These are phyloP conservation scores for Dalbergia oliveri DNA, from an alignment of 306 rosid genomes.

Conservation along the genomic window DNA sequence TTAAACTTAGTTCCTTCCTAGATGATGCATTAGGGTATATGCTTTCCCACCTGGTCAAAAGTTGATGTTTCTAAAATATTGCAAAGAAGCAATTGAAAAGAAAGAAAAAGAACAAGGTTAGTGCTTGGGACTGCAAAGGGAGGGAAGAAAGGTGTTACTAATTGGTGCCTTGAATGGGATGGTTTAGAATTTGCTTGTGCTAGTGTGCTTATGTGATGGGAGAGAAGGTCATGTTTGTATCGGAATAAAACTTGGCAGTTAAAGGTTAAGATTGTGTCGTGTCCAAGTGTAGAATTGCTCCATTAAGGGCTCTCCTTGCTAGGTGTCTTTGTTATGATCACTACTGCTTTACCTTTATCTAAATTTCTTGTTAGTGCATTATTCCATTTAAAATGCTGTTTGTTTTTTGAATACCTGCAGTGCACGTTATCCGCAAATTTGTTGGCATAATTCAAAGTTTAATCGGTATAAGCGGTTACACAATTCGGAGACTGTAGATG, in stretches of 20 bases:
- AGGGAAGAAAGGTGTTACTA: slow-evolving; percentile 27
- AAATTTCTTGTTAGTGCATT: background rate
- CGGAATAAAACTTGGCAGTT: slow-evolving; percentile 16
- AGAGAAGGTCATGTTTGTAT: slow-evolving; percentile 19
- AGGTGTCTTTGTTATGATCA: background rate
- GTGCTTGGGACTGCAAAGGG: slow-evolving; percentile 16
- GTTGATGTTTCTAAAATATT: too few species aligned
- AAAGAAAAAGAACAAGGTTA: background rate
- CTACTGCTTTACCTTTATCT: background rate
- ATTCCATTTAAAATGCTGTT: background rate
- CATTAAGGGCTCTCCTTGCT: background rate
- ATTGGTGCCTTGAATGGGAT: slow-evolving; percentile 22
- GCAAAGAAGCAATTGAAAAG: slow-evolving; percentile 20
- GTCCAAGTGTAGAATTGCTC: slow-evolving; percentile 16
- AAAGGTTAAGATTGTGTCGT: slow-evolving; percentile 6
- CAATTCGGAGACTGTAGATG: too few species aligned
- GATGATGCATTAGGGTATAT: slow-evolving; percentile 12
- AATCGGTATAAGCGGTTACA: background rate
- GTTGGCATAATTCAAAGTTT: background rate
- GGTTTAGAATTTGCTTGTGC: slow-evolving; percentile 39
- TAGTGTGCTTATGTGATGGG: slow-evolving; percentile 24
- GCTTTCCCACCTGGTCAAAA: slow-evolving; percentile 12
- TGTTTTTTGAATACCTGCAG: background rate
- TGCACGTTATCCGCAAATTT: background rate
- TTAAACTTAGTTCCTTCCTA: too few species aligned